Conservation (phyloP, 2,329 filamentous ascomycete genomes). For the Pseudocercospora fuligena region DNA sequence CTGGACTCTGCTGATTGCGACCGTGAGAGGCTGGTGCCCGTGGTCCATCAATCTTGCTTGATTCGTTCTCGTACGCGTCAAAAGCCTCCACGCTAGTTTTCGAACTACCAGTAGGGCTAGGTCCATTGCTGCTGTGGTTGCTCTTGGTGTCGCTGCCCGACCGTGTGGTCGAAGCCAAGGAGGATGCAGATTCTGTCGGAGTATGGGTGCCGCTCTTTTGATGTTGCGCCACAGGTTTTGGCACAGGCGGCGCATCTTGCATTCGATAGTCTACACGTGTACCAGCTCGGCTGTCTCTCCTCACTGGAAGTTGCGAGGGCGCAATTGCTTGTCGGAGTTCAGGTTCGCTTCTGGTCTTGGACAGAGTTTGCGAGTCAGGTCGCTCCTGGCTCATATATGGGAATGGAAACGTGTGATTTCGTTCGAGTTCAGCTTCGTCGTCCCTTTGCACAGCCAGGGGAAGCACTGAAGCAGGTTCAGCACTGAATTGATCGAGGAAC, state of each 20-base stretch:
- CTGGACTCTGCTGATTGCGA: conserved; percentile 33
- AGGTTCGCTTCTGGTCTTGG: conserved; percentile 30
- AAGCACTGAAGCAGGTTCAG: conserved; percentile 31
- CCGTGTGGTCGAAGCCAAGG: conserved; percentile 31
- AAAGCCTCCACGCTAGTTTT: conserved; percentile 40
- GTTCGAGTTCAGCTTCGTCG: conserved; percentile 19
- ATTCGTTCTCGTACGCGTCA: conserved; percentile 25
- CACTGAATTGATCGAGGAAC: conserved; percentile 36
- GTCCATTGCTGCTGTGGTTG: conserved; percentile 36
- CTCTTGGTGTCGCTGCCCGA: conserved; percentile 30
- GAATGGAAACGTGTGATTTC: conserved; percentile 31
- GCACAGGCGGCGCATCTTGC: conserved; percentile 41
- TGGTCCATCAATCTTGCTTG: conserved; percentile 27
- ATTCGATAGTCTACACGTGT: conserved; percentile 35
- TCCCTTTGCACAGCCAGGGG: conserved; percentile 18
- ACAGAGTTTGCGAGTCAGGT: conserved; percentile 14
- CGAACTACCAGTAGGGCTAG: conserved; percentile 39
- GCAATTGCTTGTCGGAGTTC: conserved; percentile 21
- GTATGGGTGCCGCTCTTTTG: conserved; percentile 35
- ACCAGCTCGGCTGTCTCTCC: conserved; percentile 31
- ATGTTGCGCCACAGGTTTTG: conserved; percentile 35
- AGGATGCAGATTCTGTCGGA: conserved; percentile 39
- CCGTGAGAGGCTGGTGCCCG: conserved; percentile 32
- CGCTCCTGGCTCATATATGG: background rate
- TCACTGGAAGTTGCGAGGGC: conserved; percentile 15